Percentiles rank a stretch among this genome's conserved stretches.
These are phyloP conservation scores for Amylocarpus encephaloides DNA, from an alignment of 2,329 filamentous ascomycete species.

Conservation along the genomic window DNA sequence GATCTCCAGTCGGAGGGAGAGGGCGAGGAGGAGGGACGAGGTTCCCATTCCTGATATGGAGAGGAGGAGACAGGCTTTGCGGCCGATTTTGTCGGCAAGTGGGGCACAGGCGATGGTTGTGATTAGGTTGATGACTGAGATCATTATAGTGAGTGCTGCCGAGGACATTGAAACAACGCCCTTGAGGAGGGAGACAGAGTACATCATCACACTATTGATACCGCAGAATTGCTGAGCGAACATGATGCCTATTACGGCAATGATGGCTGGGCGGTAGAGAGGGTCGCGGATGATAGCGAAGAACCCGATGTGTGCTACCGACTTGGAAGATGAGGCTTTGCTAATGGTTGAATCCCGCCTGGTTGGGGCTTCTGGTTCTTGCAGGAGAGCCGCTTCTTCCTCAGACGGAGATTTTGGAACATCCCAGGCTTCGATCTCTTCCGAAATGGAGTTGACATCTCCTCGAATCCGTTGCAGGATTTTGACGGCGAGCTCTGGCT, in stretches of 20 bases:
- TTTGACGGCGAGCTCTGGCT: conserved; percentile 54
- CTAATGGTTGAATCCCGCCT: conserved; percentile 24
- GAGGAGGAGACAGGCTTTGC: conserved; percentile 75
- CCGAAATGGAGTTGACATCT: conserved; percentile 57
- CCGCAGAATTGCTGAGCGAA: conserved; percentile 86
- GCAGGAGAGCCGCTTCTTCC: conserved; percentile 24
- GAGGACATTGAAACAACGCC: conserved; percentile 76
- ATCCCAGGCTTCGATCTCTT: conserved; percentile 64
- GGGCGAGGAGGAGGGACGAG: conserved; percentile 68
- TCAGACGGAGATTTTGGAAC: conserved; percentile 29
- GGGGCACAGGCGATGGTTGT: conserved; percentile 78
- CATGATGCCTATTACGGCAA: conserved; percentile 88
- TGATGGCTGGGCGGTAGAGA: conserved; percentile 63
- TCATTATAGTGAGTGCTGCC: conserved; percentile 75
- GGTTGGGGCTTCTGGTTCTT: conserved; percentile 15
- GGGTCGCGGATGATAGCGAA: conserved; percentile 60
- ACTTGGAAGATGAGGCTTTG: conserved; percentile 22
- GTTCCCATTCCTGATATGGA: conserved; percentile 81
- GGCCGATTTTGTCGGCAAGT: conserved; percentile 78
- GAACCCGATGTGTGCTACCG: conserved; percentile 47
- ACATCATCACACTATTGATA: conserved; percentile 98
- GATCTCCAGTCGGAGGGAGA: conserved; percentile 69
- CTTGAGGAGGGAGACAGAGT: conserved; percentile 83
- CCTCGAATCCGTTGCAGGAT: conserved; percentile 74
- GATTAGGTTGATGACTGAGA: conserved; percentile 79